Percentiles rank a stretch among this genome's conserved stretches.
These are phyloP conservation scores for Linderniella brevidens DNA, from an alignment of 257 asterid species.

Conservation along the genomic window DNA sequence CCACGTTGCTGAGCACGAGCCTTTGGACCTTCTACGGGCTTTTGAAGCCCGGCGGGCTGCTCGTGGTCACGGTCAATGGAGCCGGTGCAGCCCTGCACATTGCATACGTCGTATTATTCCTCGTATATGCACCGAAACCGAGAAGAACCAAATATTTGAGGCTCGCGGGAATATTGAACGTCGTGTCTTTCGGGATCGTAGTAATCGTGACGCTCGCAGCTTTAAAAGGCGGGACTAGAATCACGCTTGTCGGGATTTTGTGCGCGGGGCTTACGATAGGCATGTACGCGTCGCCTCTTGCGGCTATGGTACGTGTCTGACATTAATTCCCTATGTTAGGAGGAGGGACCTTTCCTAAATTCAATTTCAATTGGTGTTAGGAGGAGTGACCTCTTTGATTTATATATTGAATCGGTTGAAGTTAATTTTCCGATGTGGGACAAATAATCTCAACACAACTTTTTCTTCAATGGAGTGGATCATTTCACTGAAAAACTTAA, in stretches of 20 bases:
- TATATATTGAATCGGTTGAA: too few species aligned
- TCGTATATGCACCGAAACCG: slow-evolving; percentile 32
- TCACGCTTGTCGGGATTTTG: slow-evolving; percentile 38
- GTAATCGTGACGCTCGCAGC: slow-evolving; percentile 22
- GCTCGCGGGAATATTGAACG: slow-evolving; percentile 27
- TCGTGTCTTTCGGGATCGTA: slow-evolving; percentile 38
- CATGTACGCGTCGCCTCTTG: slow-evolving; percentile 75
- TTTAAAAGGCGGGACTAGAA: slow-evolving; percentile 19
- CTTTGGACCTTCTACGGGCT: slow-evolving; percentile 49
- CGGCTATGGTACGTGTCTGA: slow-evolving; percentile 58
- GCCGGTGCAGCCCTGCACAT: slow-evolving; percentile 45
- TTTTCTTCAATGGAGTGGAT: too few species aligned
- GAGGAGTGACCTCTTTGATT: too few species aligned
- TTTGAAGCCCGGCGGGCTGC: slow-evolving; percentile 38
- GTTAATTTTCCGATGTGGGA: too few species aligned
- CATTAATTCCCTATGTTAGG: too few species aligned
- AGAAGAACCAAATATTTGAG: slow-evolving; percentile 23
- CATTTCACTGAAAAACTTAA: too few species aligned
- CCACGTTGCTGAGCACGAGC: slow-evolving; percentile 23
- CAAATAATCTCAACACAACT: too few species aligned
- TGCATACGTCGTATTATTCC: slow-evolving; percentile 34
- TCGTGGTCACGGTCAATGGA: slow-evolving; percentile 44
- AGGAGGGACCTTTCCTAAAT: too few species aligned
- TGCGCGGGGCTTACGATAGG: slow-evolving; percentile 47
- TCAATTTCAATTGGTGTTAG: too few species aligned